These are phyloP conservation scores for Thamnidium elegans DNA, from an alignment of 192 early-diverging fungal genomes.

Conservation along the genomic window DNA sequence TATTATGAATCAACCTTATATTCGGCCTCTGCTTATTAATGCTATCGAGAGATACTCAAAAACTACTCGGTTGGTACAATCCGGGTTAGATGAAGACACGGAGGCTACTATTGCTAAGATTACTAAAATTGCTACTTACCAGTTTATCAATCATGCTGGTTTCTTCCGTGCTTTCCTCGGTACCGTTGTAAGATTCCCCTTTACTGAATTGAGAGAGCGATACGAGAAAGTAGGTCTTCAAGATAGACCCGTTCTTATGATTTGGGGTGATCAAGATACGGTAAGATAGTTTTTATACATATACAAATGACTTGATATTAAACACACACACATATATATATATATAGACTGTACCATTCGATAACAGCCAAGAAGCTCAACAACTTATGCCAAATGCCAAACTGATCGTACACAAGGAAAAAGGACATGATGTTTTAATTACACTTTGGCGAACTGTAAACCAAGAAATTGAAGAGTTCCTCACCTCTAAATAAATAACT, in stretches of 20 bases:
- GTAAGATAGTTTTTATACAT: slow-evolving; percentile 12
- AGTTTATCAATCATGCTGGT: slow-evolving; percentile 33
- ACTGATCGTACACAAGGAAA: slow-evolving; percentile 15
- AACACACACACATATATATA: background rate
- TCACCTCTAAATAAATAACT: too few species aligned
- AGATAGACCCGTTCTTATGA: slow-evolving; percentile 20
- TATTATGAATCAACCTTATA: slow-evolving; percentile 7
- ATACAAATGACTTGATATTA: background rate
- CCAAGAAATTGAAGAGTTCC: slow-evolving; percentile 13
- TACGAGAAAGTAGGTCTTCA: slow-evolving; percentile 27
- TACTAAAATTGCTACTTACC: slow-evolving; percentile 11
- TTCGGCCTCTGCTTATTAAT: slow-evolving; percentile 20
- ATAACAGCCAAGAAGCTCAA: slow-evolving; percentile 6
- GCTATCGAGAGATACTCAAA: background rate
- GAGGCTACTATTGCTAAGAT: slow-evolving; percentile 5
- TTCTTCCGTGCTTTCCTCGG: slow-evolving; percentile 32
- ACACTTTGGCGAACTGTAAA: slow-evolving; percentile 18
- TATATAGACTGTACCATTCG: slow-evolving; percentile 32
- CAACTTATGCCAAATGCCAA: slow-evolving; percentile 25
- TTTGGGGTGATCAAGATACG: slow-evolving; percentile 37
- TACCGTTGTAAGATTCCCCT: slow-evolving; percentile 26
- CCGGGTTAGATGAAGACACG: background rate
- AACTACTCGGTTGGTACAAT: background rate
- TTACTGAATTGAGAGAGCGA: slow-evolving; percentile 22
- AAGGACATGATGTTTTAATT: slow-evolving; percentile 35